Conservation (phyloP, 31 red algal species). For the Pterothamnion heteromorphum region DNA sequence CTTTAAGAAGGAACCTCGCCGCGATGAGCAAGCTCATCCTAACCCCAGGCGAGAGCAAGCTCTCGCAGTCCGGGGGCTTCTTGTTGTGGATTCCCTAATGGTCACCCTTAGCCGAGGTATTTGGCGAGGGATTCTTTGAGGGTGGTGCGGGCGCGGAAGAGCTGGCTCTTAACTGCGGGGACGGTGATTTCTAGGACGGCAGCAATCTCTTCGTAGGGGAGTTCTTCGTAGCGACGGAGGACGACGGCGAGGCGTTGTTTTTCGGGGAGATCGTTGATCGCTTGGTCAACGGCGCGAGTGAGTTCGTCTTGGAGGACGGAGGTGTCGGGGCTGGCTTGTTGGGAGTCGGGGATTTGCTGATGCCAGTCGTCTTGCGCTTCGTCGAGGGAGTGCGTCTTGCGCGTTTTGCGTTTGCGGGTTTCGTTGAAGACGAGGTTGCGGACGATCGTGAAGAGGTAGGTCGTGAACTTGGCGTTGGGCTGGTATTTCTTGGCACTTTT, state of each 20-base stretch:
- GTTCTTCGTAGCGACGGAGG: not conserved
- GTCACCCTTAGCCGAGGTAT: too few species aligned
- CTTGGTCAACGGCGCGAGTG: not conserved
- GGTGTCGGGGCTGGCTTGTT: not conserved
- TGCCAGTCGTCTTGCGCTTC: not conserved
- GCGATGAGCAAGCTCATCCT: too few species aligned
- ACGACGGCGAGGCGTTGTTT: not conserved
- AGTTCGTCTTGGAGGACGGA: not conserved
- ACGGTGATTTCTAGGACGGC: not conserved
- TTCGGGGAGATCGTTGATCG: not conserved
- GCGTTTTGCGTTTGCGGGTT: not conserved
- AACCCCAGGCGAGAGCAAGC: too few species aligned
- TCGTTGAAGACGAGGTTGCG: not conserved
- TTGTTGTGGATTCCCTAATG: too few species aligned
- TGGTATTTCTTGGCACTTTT: not conserved
- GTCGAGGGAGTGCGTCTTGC: not conserved
- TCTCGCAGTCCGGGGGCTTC: too few species aligned
- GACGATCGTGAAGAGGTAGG: not conserved
- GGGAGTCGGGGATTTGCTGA: not conserved
- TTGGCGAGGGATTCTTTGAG: not conserved
- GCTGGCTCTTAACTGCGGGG: not conserved
- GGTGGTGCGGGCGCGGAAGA: not conserved
- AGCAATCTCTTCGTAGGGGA: not conserved
- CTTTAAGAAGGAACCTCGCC: too few species aligned
- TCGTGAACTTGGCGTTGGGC: not conserved